Base-by-base conservation (phyloP, 306 rosid species). In the Echinosophora koreensis region DNA sequence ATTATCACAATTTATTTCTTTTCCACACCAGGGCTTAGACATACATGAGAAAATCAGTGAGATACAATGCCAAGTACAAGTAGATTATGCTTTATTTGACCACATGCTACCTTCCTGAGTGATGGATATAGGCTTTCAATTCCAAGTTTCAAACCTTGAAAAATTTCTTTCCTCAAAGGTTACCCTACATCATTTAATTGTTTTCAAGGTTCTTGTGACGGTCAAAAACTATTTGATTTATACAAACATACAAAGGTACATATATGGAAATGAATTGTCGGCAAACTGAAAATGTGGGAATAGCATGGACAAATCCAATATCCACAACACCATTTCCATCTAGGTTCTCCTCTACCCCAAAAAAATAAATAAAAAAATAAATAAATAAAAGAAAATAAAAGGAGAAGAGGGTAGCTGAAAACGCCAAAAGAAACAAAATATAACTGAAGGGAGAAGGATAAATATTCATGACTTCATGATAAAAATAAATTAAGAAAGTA, bases 41-140 rank as follows among this genome's bases (percentile, higher is more conserved):
- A 65, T 79, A 22, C 64, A 58, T 65, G 59, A 81, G 34, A 74
- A 47, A 81, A 74, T 68, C 42, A 68, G 68, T 74, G 57, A 73
- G 80, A 74, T 57, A 51, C 64, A 65, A 8, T 66, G 52, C 39
- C 8, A n/a, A n/a, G 30, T 4, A 67, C 71, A 49, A 47, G 76
- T 69, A 30, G 73, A 75, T 38, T 54, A 68, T 81, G 69, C 77
- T 37, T 59, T 28, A 74, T 67, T 81, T 67, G 72, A 55, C 71
- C 59, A 50, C 80, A 74, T 59, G 39, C 63, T 34, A 56, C 69
- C 16, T 5, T 73, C 5, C 44, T 12, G 15, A 59, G 67, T 67
- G 37, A 67, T 66, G 47, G 37, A 67, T 67, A 54, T 72, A 22
- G 22, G 22, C 22, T 22, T 22, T n/a, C n/a, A n/a, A n/a, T n/a